phyloP scores from a whole-genome alignment of 257 asterid species.

The Solanum piurae region DNA sequence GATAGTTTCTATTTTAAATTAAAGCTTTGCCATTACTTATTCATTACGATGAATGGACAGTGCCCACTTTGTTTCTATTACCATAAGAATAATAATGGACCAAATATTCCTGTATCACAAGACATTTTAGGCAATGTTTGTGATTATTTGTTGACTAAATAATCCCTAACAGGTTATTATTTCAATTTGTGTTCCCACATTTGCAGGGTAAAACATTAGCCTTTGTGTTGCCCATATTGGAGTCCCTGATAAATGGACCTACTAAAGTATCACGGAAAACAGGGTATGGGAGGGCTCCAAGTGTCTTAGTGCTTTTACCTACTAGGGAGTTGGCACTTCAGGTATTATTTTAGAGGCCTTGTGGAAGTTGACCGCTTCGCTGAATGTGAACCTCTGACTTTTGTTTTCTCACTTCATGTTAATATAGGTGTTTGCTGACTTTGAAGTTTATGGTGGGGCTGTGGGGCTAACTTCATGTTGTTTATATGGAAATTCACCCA shows the following conservation, averaged over 20 bases:
- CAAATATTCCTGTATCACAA: neutral
- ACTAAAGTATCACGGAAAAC: slow-evolving; percentile 44
- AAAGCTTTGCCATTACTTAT: neutral
- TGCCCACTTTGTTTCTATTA: neutral
- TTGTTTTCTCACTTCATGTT: neutral
- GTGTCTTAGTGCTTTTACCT: slow-evolving; percentile 88
- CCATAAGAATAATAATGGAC: neutral
- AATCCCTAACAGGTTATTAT: neutral
- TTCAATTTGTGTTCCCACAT: neutral
- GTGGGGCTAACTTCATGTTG: slow-evolving; percentile 75
- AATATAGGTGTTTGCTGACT: slow-evolving; percentile 61
- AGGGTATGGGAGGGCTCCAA: slow-evolving; percentile 77
- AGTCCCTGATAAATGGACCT: slow-evolving; percentile 70
- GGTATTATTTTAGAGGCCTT: slow-evolving; percentile 23
- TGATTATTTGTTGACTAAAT: neutral
- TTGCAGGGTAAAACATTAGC: slow-evolving; percentile 90
- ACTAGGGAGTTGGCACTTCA: slow-evolving; percentile 93
- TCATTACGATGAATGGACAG: neutral
- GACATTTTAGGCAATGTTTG: neutral
- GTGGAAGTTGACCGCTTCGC: neutral
- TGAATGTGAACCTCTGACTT: neutral
- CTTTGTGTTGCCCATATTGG: slow-evolving; percentile 84
- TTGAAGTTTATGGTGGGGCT: slow-evolving; percentile 64
- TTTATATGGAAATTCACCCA: slow-evolving; percentile 79
- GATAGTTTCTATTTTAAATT: neutral